Conservation (phyloP, 2,329 filamentous ascomycete genomes). For the Aspergillus costaricaensis region DNA sequence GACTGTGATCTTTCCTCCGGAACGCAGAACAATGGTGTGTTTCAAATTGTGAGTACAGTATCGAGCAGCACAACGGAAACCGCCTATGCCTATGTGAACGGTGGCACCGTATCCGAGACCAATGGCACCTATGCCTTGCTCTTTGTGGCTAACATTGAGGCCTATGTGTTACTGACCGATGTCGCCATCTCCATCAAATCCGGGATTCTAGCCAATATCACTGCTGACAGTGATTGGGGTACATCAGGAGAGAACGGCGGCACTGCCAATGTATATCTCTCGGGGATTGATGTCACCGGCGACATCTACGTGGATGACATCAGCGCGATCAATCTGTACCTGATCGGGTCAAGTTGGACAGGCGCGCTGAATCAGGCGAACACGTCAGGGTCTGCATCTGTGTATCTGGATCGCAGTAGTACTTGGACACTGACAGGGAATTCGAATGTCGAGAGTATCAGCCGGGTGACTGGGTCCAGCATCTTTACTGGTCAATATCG, state of each 20-base stretch:
- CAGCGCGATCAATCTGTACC: background rate
- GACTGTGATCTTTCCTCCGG: background rate
- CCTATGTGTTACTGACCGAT: background rate
- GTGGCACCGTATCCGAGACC: background rate
- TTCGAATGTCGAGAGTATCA: background rate
- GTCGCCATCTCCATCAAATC: background rate
- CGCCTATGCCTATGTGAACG: background rate
- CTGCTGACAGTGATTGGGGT: background rate
- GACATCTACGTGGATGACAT: background rate
- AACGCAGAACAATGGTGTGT: background rate
- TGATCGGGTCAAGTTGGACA: background rate
- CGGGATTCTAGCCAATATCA: background rate
- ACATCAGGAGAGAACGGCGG: background rate
- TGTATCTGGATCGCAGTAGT: background rate
- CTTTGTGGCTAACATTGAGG: background rate
- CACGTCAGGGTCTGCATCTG: background rate
- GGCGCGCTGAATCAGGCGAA: background rate
- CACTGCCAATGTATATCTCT: background rate
- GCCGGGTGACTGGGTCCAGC: background rate
- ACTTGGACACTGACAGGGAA: background rate
- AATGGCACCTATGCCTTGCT: background rate
- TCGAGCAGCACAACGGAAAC: background rate
- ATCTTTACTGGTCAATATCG: background rate
- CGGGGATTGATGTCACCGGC: background rate
- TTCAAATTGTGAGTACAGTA: background rate